These are phyloP conservation scores for Parachaetomium inaequale DNA, from an alignment of 495 filamentous ascomycete genomes.

Conservation along the genomic window DNA sequence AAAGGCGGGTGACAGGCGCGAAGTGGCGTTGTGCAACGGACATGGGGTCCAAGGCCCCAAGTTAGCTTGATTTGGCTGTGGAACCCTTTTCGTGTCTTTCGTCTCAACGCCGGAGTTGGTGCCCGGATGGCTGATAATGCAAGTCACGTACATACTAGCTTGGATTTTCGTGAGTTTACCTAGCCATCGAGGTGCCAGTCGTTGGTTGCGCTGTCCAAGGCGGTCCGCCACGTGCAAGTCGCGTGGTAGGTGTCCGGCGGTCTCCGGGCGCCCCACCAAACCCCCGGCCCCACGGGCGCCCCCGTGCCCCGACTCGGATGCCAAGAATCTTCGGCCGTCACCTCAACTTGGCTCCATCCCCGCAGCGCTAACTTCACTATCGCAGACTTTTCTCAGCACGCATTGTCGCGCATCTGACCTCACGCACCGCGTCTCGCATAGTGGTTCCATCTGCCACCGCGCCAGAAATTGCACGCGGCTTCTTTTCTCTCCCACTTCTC, in stretches of 20 bases:
- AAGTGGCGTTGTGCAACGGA: not conserved
- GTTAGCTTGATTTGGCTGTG: not conserved
- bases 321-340: not conserved
- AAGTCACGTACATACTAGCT: not conserved
- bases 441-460: not conserved
- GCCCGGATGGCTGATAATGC: not conserved
- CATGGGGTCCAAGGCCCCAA: not conserved
- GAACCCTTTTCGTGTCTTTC: no score
- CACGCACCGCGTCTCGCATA: not conserved
- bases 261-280: not conserved
- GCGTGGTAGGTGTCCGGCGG: not conserved
- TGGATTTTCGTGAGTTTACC: not conserved
- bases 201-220: not conserved
- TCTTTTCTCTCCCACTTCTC: not conserved
- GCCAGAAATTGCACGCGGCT: not conserved
- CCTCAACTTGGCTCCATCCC: not conserved
- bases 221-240: not conserved
- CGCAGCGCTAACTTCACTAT: not conserved
- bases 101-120: not conserved
- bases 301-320: not conserved
- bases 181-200: not conserved
- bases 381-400: not conserved
- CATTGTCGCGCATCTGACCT: not conserved
- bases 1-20: not conserved
- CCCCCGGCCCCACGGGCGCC: not conserved